phyloP scores from a whole-genome alignment of 2,329 filamentous ascomycete genomes.

The Paraphoma sp. region DNA sequence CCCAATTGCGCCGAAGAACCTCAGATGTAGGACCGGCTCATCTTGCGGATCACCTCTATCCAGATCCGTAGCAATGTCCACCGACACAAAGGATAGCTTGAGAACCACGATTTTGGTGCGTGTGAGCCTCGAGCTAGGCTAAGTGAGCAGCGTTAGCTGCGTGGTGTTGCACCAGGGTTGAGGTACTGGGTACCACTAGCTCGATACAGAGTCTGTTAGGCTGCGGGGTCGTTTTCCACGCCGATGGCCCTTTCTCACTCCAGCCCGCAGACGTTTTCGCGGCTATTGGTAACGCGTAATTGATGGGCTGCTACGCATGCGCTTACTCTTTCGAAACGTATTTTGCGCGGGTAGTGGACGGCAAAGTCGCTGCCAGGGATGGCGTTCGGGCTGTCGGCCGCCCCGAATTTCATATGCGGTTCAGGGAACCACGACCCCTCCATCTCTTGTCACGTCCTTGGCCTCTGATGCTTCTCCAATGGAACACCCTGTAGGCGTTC shows the following conservation, averaged over 20 bases:
- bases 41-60: background rate
- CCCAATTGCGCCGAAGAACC: conserved; percentile 9
- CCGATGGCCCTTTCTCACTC: background rate
- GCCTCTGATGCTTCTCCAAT: conserved; percentile 34
- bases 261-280: background rate
- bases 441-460: conserved; percentile 37
- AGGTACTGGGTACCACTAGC: background rate
- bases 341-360: conserved; percentile 1
- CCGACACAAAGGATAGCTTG: background rate
- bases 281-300: background rate
- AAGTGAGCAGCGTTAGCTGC: conserved; percentile 1
- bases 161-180: background rate
- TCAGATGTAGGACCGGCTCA: background rate
- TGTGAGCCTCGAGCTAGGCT: conserved; percentile 3
- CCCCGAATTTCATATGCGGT: conserved; percentile 21
- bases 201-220: background rate
- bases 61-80: background rate
- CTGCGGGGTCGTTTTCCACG: background rate
- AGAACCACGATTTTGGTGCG: background rate
- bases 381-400: conserved; percentile 24
- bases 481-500: conserved; percentile 9
- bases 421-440: conserved; percentile 17
- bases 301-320: background rate
- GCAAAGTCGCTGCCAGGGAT: conserved; percentile 1
- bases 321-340: background rate